Percentiles rank a stretch among this genome's conserved stretches.
Conservation (phyloP, 1,139 yeast species). For the Saccharomyces pastorianus region DNA sequence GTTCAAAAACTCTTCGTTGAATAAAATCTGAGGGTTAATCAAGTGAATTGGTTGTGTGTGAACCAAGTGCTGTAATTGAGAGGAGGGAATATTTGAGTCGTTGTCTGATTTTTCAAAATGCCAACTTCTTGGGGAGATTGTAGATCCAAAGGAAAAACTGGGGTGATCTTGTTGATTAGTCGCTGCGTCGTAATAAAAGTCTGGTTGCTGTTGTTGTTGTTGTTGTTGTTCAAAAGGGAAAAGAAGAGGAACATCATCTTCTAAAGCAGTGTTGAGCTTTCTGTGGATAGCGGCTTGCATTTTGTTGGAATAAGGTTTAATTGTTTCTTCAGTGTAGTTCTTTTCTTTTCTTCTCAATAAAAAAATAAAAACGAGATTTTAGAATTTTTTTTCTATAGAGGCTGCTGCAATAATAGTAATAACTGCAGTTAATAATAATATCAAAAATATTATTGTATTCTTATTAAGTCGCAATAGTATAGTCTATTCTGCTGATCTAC, state of each 20-base stretch:
- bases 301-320: too few relatives aligned
- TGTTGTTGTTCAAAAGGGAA: neutral
- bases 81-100: conserved; percentile 1
- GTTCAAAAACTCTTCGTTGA: neutral
- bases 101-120: neutral
- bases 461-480: too few relatives aligned
- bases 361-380: too few relatives aligned
- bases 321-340: too few relatives aligned
- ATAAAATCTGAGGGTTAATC: neutral
- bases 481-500: too few relatives aligned
- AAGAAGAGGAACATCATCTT: neutral
- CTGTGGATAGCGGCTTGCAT: neutral
- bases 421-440: too few relatives aligned
- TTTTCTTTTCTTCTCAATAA: neutral
- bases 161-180: neutral
- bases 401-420: too few relatives aligned
- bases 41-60: conserved; percentile 9
- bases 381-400: too few relatives aligned
- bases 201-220: neutral
- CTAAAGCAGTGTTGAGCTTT: neutral
- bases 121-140: neutral
- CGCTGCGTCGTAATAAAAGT: neutral
- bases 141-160: neutral
- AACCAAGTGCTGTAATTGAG: conserved; percentile 1
- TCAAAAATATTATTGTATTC: too few relatives aligned